phyloP scores from a whole-genome alignment of 306 rosid genomes.

The Castanopsis chinensis region DNA sequence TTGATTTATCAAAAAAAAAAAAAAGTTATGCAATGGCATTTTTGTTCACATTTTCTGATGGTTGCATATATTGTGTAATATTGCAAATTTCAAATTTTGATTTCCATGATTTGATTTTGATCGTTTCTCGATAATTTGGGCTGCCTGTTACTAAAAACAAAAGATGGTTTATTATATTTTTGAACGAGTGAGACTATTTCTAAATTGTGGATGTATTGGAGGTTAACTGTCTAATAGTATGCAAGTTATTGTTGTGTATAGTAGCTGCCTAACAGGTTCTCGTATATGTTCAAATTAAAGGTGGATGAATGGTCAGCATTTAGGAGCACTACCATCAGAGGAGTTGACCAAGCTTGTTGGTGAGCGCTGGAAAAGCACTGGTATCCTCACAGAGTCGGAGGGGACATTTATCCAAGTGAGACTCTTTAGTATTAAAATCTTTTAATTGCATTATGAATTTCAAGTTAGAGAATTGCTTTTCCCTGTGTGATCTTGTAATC shows the following conservation, averaged over 20 bases:
- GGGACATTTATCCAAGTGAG: constrained; percentile 80
- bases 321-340: constrained; percentile 67
- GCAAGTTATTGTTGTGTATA: background rate
- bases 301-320: constrained; percentile 99
- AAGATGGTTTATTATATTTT: background rate
- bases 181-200: background rate
- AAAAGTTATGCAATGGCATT: background rate
- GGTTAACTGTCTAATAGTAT: background rate
- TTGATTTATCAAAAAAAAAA: background rate
- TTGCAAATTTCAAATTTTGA: background rate
- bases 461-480: background rate
- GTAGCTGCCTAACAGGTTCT: constrained; percentile 4
- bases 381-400: constrained; percentile 53
- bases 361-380: constrained; percentile 67
- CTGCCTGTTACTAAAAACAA: constrained; percentile 7
- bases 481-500: background rate
- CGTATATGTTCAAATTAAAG: constrained; percentile 31
- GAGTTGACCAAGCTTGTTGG: constrained; percentile 69
- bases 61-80: too few relatives aligned
- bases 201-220: background rate
- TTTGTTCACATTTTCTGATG: too few relatives aligned
- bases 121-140: constrained; percentile 5
- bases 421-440: constrained; percentile 3
- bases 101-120: background rate
- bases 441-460: background rate